Evolutionary conservation across 106 monocot genomes (phyloP), one percentile per base, ranked within the genome.

Genomic region (Dioscorea alata): DNA sequence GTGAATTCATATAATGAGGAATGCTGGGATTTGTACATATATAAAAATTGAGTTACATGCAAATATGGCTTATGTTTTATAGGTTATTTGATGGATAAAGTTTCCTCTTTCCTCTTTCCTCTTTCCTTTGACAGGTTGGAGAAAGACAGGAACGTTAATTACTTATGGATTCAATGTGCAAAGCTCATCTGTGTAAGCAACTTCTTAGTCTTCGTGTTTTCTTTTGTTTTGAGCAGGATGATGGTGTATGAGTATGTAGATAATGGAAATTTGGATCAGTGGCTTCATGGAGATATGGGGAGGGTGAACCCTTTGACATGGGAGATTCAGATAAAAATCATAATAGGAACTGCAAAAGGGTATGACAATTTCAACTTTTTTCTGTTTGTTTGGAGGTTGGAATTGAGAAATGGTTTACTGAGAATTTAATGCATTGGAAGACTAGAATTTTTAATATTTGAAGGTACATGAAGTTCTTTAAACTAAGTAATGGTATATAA

Each of bases 141-240:
- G 82, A 97, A 97, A 69, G 91, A 97, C 53, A 82, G 79, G 42
- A 78, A 86, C 51, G 92, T 84, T 64, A 92, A 80, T 57, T 97
- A 97, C 70, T 97, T 97, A 25, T 89, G 84, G 86, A 82, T 97
- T 59, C 86, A 92, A 25, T 92, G 89, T 52, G 80, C 79, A 20
- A 97, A 97, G 61, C 92, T 97, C 48, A 65, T 97, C 20, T 97
- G 81, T 81, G 96, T 97, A 77, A 89, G 96, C 66, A 19, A 67
- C 65, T 65, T 53, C 28, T n/a, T 22, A 14, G 63, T 69, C 15
- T 13, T 15, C 14, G 13, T 16, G 32, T 13, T 6, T 66, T 42
- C 0, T 6, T 10, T 42, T 71, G 14, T 23, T 67, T 42, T 20
- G 15, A 20, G 3, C 64, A 93, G 93, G 84, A 89, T 93, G 83